Conservation (phyloP, 331 rosid species). For the Dryas integrifolia region DNA sequence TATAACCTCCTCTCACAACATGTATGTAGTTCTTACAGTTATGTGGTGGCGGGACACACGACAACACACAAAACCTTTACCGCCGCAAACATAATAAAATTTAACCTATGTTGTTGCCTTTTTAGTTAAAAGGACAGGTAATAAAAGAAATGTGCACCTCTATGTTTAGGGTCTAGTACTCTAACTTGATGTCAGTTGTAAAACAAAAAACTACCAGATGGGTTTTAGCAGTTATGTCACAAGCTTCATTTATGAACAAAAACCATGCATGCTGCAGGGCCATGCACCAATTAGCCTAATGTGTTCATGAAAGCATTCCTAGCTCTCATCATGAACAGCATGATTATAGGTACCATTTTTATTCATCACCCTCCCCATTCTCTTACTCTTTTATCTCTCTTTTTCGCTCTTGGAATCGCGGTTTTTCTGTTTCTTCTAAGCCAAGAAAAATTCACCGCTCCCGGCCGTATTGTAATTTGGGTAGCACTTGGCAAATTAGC, state of each 20-base stretch:
- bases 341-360: background rate
- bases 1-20: background rate
- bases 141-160: background rate
- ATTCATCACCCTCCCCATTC: background rate
- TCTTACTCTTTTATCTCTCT: background rate
- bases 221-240: constrained; percentile 8
- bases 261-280: background rate
- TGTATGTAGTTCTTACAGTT: background rate
- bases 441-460: constrained; percentile 6
- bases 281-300: background rate
- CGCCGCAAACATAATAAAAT: background rate
- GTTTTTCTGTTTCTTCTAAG: background rate
- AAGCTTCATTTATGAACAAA: constrained; percentile 4
- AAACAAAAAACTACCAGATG: background rate
- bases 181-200: constrained; percentile 15
- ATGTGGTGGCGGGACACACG: too few species aligned
- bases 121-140: background rate
- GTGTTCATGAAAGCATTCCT: background rate
- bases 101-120: background rate
- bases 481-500: constrained; percentile 11
- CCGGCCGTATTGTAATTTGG: constrained; percentile 9
- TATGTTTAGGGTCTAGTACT: background rate
- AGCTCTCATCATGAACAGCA: constrained; percentile 17
- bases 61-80: background rate
- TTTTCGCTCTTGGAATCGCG: constrained; percentile 7